A percentile compares a stretch with the other conserved stretches of the same genome.
Evolutionary conservation across 2,329 filamentous ascomycete genomes (phyloP).

Genomic region (Fonsecaea nubica): DNA sequence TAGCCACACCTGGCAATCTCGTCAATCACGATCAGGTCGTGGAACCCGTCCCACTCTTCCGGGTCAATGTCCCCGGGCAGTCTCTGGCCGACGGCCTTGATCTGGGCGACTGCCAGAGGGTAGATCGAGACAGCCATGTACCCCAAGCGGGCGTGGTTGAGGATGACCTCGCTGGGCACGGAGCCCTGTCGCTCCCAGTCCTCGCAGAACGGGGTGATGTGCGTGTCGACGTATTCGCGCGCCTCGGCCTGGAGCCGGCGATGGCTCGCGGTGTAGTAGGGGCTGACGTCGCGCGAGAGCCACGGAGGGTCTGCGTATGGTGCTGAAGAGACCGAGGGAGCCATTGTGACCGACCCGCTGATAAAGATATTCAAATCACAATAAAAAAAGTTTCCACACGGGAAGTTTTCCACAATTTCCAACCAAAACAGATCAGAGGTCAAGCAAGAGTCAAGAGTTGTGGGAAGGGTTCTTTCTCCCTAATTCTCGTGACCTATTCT

Average conservation of each 20-base stretch:
- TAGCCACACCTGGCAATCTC: constrained; percentile 48
- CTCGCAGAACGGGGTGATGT: constrained; percentile 64
- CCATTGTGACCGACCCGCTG: not conserved
- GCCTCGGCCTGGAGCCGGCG: constrained; percentile 63
- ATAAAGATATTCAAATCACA: not conserved
- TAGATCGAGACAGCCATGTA: constrained; percentile 35
- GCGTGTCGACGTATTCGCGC: constrained; percentile 64
- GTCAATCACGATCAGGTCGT: constrained; percentile 48
- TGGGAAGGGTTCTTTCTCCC: too few relatives aligned
- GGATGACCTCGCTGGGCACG: constrained; percentile 49
- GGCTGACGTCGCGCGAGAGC: constrained; percentile 56
- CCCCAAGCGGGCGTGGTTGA: constrained; percentile 28
- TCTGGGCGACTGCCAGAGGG: constrained; percentile 27
- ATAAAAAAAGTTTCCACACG: not conserved
- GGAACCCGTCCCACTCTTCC: constrained; percentile 48
- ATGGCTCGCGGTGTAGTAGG: constrained; percentile 70
- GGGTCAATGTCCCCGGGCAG: constrained; percentile 44
- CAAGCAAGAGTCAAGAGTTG: too few relatives aligned
- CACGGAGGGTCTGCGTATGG: constrained; percentile 48
- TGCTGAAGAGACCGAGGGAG: constrained; percentile 10
- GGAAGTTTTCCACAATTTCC: too few relatives aligned
- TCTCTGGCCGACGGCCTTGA: constrained; percentile 31
- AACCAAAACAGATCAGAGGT: too few relatives aligned
- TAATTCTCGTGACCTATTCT: too few relatives aligned
- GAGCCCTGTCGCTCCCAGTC: constrained; percentile 68